These are phyloP conservation scores for Tephrocybe sp. DNA, from an alignment of 768 basidiomycete genomes.

Conservation along the genomic window DNA sequence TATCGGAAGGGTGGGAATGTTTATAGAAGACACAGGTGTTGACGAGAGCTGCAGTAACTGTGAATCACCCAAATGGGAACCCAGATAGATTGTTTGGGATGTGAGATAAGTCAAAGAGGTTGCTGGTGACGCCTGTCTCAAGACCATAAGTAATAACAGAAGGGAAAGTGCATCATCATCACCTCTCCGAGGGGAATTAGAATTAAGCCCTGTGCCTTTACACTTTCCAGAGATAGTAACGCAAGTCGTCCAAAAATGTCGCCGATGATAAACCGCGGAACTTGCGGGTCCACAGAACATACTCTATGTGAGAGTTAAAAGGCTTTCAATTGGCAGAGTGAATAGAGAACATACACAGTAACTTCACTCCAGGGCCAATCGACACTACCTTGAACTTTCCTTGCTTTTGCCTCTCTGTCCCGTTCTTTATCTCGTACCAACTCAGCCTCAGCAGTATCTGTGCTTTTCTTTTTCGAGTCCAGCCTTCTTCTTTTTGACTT, in stretches of 20 bases:
- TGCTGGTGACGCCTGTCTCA: slow-evolving; percentile 63
- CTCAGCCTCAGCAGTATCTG: slow-evolving; percentile 37
- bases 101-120: slow-evolving; percentile 72
- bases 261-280: slow-evolving; percentile 57
- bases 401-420: slow-evolving; percentile 51
- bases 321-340: too few relatives aligned
- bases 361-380: slow-evolving; percentile 81
- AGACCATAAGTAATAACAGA: not conserved
- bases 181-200: slow-evolving; percentile 77
- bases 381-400: slow-evolving; percentile 55
- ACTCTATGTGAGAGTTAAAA: slow-evolving; percentile 32
- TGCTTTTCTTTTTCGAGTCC: slow-evolving; percentile 50
- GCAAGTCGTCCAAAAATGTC: slow-evolving; percentile 73
- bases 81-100: slow-evolving; percentile 70
- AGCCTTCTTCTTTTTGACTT: slow-evolving; percentile 53
- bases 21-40: slow-evolving; percentile 40
- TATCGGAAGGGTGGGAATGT: slow-evolving; percentile 50
- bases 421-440: slow-evolving; percentile 58
- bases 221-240: slow-evolving; percentile 55
- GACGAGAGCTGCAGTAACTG: slow-evolving; percentile 66
- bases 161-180: slow-evolving; percentile 14
- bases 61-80: slow-evolving; percentile 82
- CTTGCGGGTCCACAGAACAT: slow-evolving; percentile 47
- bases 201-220: slow-evolving; percentile 43
- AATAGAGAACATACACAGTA: slow-evolving; percentile 59